Conservation (phyloP, 164 flowering plant species). For the Stephania yunnanensis region DNA sequence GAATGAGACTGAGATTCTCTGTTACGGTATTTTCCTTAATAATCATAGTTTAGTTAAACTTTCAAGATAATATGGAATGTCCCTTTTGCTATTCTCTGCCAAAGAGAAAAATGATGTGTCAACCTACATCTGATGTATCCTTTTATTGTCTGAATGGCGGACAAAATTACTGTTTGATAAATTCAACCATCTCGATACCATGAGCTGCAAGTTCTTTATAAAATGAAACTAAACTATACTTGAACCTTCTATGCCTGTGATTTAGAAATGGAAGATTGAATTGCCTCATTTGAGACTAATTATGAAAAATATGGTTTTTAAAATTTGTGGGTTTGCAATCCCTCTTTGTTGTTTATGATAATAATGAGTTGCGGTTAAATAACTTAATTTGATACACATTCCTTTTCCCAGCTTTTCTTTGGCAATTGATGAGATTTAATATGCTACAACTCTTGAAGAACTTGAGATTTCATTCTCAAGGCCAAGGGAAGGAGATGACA, state of each 20-base stretch:
- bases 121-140: too few relatives aligned
- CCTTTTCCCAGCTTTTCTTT: conserved; percentile 63
- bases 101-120: too few relatives aligned
- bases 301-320: not conserved
- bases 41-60: too few relatives aligned
- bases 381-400: not conserved
- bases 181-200: not conserved
- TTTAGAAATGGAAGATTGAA: not conserved
- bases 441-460: conserved; percentile 87
- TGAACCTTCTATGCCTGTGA: not conserved
- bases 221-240: not conserved
- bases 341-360: not conserved
- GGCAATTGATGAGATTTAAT: conserved; percentile 91
- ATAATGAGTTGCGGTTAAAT: not conserved
- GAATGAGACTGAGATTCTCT: too few relatives aligned
- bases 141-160: not conserved
- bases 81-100: not conserved
- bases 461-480: conserved; percentile 67
- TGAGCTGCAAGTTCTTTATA: not conserved
- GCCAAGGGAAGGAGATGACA: conserved; percentile 78
- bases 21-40: too few relatives aligned
- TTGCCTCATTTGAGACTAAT: too few relatives aligned
- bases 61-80: too few relatives aligned
- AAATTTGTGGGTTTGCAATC: conserved; percentile 37
- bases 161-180: not conserved